These are phyloP conservation scores for Tetraselmis chui DNA, from an alignment of 139 green algal genomes.

Conservation along the genomic window DNA sequence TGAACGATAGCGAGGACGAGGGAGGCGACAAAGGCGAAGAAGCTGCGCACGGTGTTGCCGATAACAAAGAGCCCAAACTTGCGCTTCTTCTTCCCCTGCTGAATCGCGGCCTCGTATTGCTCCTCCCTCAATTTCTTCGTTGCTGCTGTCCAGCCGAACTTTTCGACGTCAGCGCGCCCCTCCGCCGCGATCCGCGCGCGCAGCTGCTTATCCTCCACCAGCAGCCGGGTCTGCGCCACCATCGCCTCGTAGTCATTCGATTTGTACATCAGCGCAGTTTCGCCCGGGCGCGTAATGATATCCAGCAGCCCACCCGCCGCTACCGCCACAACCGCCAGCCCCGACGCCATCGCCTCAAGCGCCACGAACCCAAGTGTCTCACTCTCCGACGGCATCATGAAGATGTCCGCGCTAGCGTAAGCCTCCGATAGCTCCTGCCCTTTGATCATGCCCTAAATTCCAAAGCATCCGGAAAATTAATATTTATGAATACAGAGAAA, in stretches of 20 bases:
- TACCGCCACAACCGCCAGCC: constrained; percentile 86
- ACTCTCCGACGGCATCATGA: constrained; percentile 89
- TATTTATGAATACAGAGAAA: too few species aligned
- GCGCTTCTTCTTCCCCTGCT: background rate
- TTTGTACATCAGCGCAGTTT: constrained; percentile 63
- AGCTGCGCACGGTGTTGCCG: background rate
- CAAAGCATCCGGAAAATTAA: too few species aligned
- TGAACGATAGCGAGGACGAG: background rate
- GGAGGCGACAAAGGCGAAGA: background rate
- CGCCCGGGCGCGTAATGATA: constrained; percentile 61
- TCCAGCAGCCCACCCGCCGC: constrained; percentile 82
- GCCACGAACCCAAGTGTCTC: constrained; percentile 98
- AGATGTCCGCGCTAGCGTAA: constrained; percentile 89
- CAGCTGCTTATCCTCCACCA: constrained; percentile 23
- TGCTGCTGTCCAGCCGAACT: constrained; percentile 47
- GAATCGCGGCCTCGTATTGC: constrained; percentile 60
- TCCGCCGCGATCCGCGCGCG: constrained; percentile 21
- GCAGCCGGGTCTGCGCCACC: constrained; percentile 17
- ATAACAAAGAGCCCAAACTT: background rate
- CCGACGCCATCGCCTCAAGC: constrained; percentile 91
- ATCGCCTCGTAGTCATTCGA: constrained; percentile 35
- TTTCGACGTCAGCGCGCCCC: constrained; percentile 24
- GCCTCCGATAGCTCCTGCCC: constrained; percentile 83
- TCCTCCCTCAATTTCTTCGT: constrained; percentile 41
- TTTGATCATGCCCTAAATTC: constrained; percentile 63